Evolutionary conservation across 2,329 filamentous ascomycete species (phyloP).

Genomic region (Stemphylium beticola): DNA sequence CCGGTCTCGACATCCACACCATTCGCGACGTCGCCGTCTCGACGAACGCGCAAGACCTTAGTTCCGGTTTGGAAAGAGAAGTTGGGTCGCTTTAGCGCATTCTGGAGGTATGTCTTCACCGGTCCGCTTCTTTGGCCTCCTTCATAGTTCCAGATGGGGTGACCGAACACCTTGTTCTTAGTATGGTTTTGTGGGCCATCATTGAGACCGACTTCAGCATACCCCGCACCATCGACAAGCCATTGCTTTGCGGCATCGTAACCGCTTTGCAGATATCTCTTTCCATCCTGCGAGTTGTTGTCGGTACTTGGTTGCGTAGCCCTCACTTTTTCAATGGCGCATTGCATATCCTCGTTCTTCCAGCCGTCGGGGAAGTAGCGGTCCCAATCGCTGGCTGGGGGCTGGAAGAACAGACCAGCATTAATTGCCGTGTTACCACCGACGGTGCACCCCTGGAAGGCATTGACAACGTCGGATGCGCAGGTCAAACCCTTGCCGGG

Average conservation of each 20-base stretch:
- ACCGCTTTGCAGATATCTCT: constrained; percentile 57
- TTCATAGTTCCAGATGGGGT: constrained; percentile 57
- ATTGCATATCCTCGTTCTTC: constrained; percentile 58
- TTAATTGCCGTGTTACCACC: constrained; percentile 62
- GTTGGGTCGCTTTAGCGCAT: constrained; percentile 49
- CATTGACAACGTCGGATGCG: constrained; percentile 47
- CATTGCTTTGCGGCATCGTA: constrained; percentile 57
- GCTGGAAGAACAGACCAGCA: constrained; percentile 61
- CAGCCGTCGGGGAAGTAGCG: constrained; percentile 58
- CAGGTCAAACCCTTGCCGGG: constrained; percentile 50
- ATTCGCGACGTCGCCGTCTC: constrained; percentile 49
- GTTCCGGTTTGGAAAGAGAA: constrained; percentile 51
- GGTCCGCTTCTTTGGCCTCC: constrained; percentile 60
- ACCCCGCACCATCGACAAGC: constrained; percentile 59
- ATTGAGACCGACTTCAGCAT: constrained; percentile 57
- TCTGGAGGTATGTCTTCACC: constrained; percentile 58
- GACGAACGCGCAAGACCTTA: constrained; percentile 55
- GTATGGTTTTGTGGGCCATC: constrained; percentile 48
- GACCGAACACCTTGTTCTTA: constrained; percentile 58
- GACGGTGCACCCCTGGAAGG: constrained; percentile 59
- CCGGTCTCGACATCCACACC: constrained; percentile 51
- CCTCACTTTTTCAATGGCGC: constrained; percentile 55
- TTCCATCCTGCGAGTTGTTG: constrained; percentile 53
- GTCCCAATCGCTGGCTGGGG: constrained; percentile 61
- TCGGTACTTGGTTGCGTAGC: constrained; percentile 54